These are phyloP conservation scores for Epichloe uncinata DNA, from an alignment of 2,329 filamentous ascomycete species.

Conservation along the genomic window DNA sequence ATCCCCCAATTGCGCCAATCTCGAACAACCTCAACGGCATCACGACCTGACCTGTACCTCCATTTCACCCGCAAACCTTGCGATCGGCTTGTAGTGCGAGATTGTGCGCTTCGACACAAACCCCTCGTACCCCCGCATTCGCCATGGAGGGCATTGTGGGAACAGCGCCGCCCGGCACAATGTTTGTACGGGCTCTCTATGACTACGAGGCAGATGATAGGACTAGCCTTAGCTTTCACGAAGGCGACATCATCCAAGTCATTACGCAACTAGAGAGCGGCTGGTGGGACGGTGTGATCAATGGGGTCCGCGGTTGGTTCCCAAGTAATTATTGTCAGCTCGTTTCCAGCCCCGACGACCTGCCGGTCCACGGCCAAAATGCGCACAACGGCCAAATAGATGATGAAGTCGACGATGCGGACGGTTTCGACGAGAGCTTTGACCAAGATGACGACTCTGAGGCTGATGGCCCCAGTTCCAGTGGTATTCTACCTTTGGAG, in stretches of 20 bases:
- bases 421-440: no score
- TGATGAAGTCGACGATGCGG: no score
- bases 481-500: no score
- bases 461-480: no score
- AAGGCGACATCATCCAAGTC: slow-evolving; percentile 95
- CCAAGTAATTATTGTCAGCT: slow-evolving; percentile 97
- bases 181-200: slow-evolving; percentile 93
- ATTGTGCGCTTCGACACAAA: slow-evolving; percentile 1
- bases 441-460: no score
- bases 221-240: slow-evolving; percentile 90
- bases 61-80: not conserved
- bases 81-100: not conserved
- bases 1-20: not conserved
- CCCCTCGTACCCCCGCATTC: slow-evolving; percentile 3
- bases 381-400: no score
- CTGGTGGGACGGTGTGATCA: slow-evolving; percentile 99
- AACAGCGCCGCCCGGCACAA: slow-evolving; percentile 48
- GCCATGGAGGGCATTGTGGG: slow-evolving; percentile 49
- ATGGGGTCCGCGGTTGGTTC: slow-evolving; percentile 95
- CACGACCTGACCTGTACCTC: not conserved
- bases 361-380: slow-evolving; percentile 47
- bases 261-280: slow-evolving; percentile 96
- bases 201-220: slow-evolving; percentile 97
- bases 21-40: not conserved
- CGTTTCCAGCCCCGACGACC: slow-evolving; percentile 63